Conservation (phyloP, 495 filamentous ascomycete genomes). For the Penicillium parvum region DNA sequence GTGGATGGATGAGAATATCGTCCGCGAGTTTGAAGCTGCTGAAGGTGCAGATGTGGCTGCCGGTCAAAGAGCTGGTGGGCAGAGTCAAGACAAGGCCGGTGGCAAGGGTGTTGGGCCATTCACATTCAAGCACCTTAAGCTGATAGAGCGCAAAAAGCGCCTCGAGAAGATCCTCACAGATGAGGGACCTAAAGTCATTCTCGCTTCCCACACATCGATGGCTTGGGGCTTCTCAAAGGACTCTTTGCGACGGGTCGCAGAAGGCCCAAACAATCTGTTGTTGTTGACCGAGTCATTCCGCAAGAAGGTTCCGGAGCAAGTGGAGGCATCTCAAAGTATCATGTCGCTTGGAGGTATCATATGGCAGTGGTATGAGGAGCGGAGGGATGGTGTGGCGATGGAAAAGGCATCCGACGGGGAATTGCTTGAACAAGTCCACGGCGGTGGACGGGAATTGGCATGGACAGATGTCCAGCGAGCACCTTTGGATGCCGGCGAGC, state of each 20-base stretch:
- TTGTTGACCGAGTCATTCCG: constrained; percentile 69
- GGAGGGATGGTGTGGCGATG: constrained; percentile 56
- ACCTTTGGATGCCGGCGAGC: constrained; percentile 66
- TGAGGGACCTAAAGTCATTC: constrained; percentile 65
- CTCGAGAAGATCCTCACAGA: constrained; percentile 58
- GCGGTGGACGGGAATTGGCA: constrained; percentile 57
- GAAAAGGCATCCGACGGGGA: constrained; percentile 56
- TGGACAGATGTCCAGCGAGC: constrained; percentile 56
- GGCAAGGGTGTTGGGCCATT: constrained; percentile 67
- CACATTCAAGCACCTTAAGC: constrained; percentile 78
- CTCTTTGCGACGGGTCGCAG: constrained; percentile 68
- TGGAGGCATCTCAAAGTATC: constrained; percentile 25
- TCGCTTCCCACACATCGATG: constrained; percentile 83
- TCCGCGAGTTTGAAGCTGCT: constrained; percentile 83
- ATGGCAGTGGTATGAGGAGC: constrained; percentile 71
- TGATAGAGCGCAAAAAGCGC: constrained; percentile 72
- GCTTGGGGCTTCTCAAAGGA: constrained; percentile 95
- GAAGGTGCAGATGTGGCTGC: constrained; percentile 47
- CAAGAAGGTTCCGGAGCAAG: constrained; percentile 36
- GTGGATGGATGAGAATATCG: constrained; percentile 96
- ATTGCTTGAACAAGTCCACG: constrained; percentile 59
- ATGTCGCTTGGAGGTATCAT: constrained; percentile 53
- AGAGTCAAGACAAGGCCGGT: constrained; percentile 32
- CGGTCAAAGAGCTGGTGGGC: constrained; percentile 33
- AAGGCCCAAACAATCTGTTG: constrained; percentile 73